Evolutionary conservation across 2,329 filamentous ascomycete genomes (phyloP), one percentile per base, ranked within the genome.

Genomic region (Penicillium sp.): DNA sequence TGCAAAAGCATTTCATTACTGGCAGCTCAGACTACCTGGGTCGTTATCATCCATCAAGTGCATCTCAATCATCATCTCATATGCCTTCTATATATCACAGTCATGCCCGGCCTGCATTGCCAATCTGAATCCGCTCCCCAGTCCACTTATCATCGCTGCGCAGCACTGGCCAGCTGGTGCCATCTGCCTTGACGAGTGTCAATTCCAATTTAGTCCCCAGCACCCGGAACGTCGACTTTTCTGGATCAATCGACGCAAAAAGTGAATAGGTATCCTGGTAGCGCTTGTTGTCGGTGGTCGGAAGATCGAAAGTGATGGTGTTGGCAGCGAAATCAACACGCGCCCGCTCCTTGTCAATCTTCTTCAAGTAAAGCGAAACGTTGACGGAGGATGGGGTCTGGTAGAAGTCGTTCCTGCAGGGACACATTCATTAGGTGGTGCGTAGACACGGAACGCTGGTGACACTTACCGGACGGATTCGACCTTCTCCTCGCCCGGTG

Each of bases 351-450:
- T 90, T 93, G 68, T 89, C 80, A 55, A 98, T 95, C 71, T 96
- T 96, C 73, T 96, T 98, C 37, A 96, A 75, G 69, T 94, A 98
- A 52, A 95, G 83, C 6, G 85, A 92, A 2, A 85, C 89, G 50
- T 93, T 95, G 40, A 96, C 85, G 10, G 79, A 80, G 9, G 78
- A 77, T 2, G 83, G 72, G 1, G 92, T 96, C 66, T 98, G 92
- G 68, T 98, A 98, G 68, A 90, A 98, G 66, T 98, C 92, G 59
- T 84, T 80, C 44, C 83, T 84, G 55, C 31, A 18, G 20, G 35
- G 22, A 14, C 8, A 18, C 3, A 3, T 48, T 27, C 46, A 39
- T 31, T n/a, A 16, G 25, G 10, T 18, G 22, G 6, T 15, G 10
- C n/a, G 17, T 20, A 16, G n/a, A 5, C 13, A 7, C 22, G 18